Percentiles rank a stretch among this genome's conserved stretches.
Conservation (phyloP, 2,329 filamentous ascomycete genomes). For the Ceratocystis harringtonii region DNA sequence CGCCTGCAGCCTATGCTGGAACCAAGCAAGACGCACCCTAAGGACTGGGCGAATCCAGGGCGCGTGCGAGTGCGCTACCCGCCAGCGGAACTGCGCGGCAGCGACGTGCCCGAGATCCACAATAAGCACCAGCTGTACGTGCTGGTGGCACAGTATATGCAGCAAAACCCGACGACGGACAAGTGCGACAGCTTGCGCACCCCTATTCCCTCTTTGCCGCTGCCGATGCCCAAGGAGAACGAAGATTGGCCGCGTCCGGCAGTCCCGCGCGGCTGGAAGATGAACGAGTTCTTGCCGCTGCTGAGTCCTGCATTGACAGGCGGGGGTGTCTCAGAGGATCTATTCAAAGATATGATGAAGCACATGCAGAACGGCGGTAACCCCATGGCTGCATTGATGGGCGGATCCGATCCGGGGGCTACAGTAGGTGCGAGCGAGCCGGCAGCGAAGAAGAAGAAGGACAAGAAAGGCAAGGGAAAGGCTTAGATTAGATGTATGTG, state of each 20-base stretch:
- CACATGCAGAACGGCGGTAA: conserved; percentile 54
- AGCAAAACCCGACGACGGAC: conserved; percentile 61
- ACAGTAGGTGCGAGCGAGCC: conserved; percentile 20
- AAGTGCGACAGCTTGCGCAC: conserved; percentile 52
- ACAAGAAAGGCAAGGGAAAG: conserved; percentile 36
- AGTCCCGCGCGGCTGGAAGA: conserved; percentile 81
- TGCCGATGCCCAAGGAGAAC: conserved; percentile 42
- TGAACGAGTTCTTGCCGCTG: conserved; percentile 67
- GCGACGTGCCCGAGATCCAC: conserved; percentile 36
- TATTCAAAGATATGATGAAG: conserved; percentile 93
- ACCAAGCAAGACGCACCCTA: conserved; percentile 81
- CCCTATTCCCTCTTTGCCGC: conserved; percentile 55
- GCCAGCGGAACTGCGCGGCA: conserved; percentile 22
- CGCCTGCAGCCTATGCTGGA: conserved; percentile 66
- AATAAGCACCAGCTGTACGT: conserved; percentile 79
- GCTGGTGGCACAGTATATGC: conserved; percentile 62
- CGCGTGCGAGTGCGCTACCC: conserved; percentile 70
- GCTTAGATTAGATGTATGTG: conserved; percentile 17
- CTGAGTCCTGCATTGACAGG: conserved; percentile 82
- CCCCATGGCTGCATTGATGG: conserved; percentile 32
- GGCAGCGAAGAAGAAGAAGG: conserved; percentile 33
- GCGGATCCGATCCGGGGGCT: conserved; percentile 24
- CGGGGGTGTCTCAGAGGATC: conserved; percentile 84
- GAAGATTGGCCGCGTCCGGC: conserved; percentile 57
- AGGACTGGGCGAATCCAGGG: conserved; percentile 95